A percentile compares a stretch with the other conserved stretches of the same genome.
Evolutionary conservation across 768 basidiomycete genomes (phyloP).

Genomic region (Xanthoconium stramineum): DNA sequence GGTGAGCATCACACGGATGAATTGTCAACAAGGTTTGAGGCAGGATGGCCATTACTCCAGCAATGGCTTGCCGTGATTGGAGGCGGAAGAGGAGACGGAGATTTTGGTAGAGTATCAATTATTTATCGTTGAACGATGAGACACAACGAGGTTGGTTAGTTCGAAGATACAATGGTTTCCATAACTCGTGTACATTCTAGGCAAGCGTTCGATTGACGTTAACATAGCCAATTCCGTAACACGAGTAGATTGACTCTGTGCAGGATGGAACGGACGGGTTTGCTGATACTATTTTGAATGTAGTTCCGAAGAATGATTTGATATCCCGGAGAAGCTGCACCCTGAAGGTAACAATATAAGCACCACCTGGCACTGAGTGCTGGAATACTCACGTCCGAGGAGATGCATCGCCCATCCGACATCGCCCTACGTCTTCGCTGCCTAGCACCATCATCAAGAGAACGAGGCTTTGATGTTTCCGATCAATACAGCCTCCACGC

Average conservation of each 20-base stretch:
- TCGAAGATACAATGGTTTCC: background rate
- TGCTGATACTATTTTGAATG: slow-evolving; percentile 82
- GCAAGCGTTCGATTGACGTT: slow-evolving; percentile 82
- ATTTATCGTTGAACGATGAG: slow-evolving; percentile 60
- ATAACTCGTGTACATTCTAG: slow-evolving; percentile 28
- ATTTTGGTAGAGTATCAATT: slow-evolving; percentile 73
- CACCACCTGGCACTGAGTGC: background rate
- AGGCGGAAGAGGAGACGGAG: slow-evolving; percentile 56
- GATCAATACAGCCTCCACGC: slow-evolving; percentile 86
- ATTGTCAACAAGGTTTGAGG: slow-evolving; percentile 75
- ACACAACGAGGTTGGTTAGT: background rate
- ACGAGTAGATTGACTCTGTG: slow-evolving; percentile 74
- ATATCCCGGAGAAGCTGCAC: slow-evolving; percentile 89
- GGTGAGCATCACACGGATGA: slow-evolving; percentile 94
- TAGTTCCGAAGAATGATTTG: slow-evolving; percentile 78
- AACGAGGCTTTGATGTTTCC: slow-evolving; percentile 82
- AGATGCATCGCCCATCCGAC: slow-evolving; percentile 81
- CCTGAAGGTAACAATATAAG: slow-evolving; percentile 40
- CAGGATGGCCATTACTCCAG: slow-evolving; percentile 79
- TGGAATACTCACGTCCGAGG: slow-evolving; percentile 66
- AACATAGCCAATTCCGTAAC: slow-evolving; percentile 88
- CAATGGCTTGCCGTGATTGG: slow-evolving; percentile 65
- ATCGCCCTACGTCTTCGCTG: slow-evolving; percentile 93
- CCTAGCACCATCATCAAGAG: slow-evolving; percentile 93
- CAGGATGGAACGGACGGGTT: slow-evolving; percentile 50